A percentile compares a stretch with the other conserved stretches of the same genome.
These are phyloP conservation scores for Diplodia seriata DNA, from an alignment of 2,329 filamentous ascomycete genomes.

Conservation along the genomic window DNA sequence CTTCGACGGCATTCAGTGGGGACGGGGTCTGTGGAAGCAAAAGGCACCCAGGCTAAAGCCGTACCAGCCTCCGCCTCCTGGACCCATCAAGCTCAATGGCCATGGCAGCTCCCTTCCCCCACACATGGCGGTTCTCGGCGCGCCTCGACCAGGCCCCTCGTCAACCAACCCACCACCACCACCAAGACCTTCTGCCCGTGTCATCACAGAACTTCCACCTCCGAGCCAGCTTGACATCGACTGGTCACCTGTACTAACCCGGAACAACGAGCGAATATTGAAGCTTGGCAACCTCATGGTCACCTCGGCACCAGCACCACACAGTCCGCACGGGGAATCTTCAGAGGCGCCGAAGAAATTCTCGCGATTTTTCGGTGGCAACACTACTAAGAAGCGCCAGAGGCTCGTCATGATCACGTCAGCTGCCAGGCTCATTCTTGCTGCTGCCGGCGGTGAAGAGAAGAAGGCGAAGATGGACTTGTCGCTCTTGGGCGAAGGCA, in stretches of 20 bases:
- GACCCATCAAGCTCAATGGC: slow-evolving; percentile 63
- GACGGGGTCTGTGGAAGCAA: slow-evolving; percentile 83
- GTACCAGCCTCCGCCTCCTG: slow-evolving; percentile 78
- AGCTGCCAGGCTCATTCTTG: slow-evolving; percentile 86
- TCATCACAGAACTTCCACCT: slow-evolving; percentile 95
- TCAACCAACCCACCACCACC: slow-evolving; percentile 45
- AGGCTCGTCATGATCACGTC: slow-evolving; percentile 95
- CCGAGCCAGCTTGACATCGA: slow-evolving; percentile 97
- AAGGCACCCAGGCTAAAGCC: slow-evolving; percentile 87
- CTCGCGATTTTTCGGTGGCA: slow-evolving; percentile 90
- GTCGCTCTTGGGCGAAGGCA: slow-evolving; percentile 77
- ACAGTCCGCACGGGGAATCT: slow-evolving; percentile 70
- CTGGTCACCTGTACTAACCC: slow-evolving; percentile 94
- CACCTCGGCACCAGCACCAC: slow-evolving; percentile 76
- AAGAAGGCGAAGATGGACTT: slow-evolving; percentile 95
- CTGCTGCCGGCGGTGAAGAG: slow-evolving; percentile 89
- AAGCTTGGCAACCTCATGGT: slow-evolving; percentile 93
- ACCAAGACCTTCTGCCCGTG: slow-evolving; percentile 67
- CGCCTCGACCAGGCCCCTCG: slow-evolving; percentile 41
- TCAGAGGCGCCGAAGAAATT: slow-evolving; percentile 78
- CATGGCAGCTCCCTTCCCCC: slow-evolving; percentile 39
- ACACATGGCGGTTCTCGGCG: slow-evolving; percentile 35
- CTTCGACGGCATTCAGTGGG: slow-evolving; percentile 86
- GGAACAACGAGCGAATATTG: slow-evolving; percentile 89
- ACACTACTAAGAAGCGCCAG: slow-evolving; percentile 89